Conservation (phyloP, 2,329 filamentous ascomycete species). For the Fusarium pseudoanthophilum region DNA sequence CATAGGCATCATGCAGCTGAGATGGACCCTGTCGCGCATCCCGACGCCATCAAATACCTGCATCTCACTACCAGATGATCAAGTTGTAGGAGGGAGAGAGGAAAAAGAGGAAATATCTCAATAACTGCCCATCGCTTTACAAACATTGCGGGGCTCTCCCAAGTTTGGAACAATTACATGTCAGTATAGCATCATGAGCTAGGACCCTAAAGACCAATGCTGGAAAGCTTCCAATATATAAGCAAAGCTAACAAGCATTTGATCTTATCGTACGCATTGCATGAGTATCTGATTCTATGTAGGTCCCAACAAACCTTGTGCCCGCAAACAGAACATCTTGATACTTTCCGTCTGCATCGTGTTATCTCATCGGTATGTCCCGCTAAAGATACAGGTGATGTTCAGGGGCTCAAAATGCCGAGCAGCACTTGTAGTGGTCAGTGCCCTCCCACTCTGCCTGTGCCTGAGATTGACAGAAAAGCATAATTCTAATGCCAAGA, state of each 20-base stretch:
- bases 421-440: constrained; percentile 9
- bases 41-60: constrained; percentile 4
- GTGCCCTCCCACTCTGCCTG: neutral
- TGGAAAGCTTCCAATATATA: neutral
- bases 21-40: constrained; percentile 7
- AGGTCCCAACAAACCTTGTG: neutral
- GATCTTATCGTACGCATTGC: too few relatives aligned
- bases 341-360: neutral
- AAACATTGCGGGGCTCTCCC: neutral
- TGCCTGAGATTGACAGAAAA: constrained; percentile 29
- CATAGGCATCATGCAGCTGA: neutral
- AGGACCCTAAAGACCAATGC: neutral
- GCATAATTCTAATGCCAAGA: constrained; percentile 22
- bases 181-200: neutral
- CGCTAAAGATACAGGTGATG: neutral
- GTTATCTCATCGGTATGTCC: neutral
- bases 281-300: neutral
- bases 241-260: neutral
- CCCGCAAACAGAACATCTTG: neutral
- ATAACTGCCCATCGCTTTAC: too few relatives aligned
- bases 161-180: neutral
- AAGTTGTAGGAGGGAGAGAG: neutral
- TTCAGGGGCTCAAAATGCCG: constrained; percentile 16
- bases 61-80: neutral
- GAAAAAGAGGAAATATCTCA: neutral